Percentiles rank a stretch among this genome's conserved stretches.
Conservation (phyloP, 2,329 filamentous ascomycete genomes). For the Rachicladosporium sp. region DNA sequence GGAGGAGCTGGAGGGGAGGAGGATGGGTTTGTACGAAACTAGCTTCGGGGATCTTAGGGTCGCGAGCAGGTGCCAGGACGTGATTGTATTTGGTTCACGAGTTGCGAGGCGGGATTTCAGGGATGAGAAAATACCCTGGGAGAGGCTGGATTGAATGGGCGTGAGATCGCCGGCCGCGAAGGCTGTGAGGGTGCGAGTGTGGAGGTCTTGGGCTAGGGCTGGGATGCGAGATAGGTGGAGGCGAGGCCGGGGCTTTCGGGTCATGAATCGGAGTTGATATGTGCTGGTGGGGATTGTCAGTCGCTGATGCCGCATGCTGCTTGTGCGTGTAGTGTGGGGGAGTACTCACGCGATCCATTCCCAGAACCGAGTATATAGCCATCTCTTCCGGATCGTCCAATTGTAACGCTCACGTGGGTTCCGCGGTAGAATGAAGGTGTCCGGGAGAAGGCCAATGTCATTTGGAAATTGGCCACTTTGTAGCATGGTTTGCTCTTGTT, state of each 20-base stretch:
- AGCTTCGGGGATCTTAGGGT: slow-evolving; percentile 16
- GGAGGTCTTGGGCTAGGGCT: slow-evolving; percentile 28
- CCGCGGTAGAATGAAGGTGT: slow-evolving; percentile 21
- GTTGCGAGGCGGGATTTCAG: slow-evolving; percentile 23
- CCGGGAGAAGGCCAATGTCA: slow-evolving; percentile 34
- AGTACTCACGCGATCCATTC: not conserved
- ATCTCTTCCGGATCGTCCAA: slow-evolving; percentile 9
- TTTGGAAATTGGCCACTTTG: slow-evolving; percentile 22
- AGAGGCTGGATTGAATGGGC: slow-evolving; percentile 10
- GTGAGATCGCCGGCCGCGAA: slow-evolving; percentile 31
- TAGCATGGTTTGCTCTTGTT: slow-evolving; percentile 22
- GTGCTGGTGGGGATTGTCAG: not conserved
- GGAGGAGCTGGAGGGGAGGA: slow-evolving; percentile 5
- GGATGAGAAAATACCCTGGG: slow-evolving; percentile 11
- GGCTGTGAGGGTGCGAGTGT: slow-evolving; percentile 34
- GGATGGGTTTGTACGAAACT: slow-evolving; percentile 13
- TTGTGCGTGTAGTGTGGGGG: not conserved
- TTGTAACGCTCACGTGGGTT: slow-evolving; percentile 3
- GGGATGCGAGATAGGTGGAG: slow-evolving; percentile 26
- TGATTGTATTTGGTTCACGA: slow-evolving; percentile 23
- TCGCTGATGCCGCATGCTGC: too few species aligned
- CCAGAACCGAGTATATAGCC: slow-evolving; percentile 2
- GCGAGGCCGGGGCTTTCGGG: slow-evolving; percentile 13
- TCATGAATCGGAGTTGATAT: too few species aligned
- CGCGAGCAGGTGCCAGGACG: slow-evolving; percentile 20